Conservation (phyloP, 352 stramenopile genomes). For the Pythium volutum region DNA sequence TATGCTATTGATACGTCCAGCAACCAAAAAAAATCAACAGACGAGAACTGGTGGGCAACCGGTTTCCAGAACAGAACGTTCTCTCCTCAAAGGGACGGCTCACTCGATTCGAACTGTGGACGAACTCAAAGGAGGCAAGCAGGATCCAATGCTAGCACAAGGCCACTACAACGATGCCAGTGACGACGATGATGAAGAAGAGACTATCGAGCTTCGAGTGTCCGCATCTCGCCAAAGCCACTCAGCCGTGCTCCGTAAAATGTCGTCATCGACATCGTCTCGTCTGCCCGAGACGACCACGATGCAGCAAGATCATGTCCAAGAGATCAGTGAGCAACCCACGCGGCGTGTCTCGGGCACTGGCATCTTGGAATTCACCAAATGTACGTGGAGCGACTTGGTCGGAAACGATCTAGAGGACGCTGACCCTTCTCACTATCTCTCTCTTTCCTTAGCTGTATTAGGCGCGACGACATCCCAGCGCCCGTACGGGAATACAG, state of each 20-base stretch:
- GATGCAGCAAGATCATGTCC: slow-evolving; percentile 1
- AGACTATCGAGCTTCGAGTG: slow-evolving; percentile 32
- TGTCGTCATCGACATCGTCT: slow-evolving; percentile 20
- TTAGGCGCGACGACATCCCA: slow-evolving; percentile 5
- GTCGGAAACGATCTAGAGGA: background rate
- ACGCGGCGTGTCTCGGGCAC: slow-evolving; percentile 3
- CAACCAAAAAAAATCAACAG: background rate
- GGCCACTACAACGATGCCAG: slow-evolving; percentile 2
- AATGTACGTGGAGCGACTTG: slow-evolving; percentile 11
- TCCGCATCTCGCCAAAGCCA: slow-evolving; percentile 23
- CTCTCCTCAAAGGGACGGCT: too few species aligned
- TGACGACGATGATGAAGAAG: slow-evolving; percentile 37
- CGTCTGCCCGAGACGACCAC: slow-evolving; percentile 3
- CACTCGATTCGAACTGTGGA: background rate
- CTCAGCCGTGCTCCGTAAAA: slow-evolving; percentile 16
- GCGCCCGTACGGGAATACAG: slow-evolving; percentile 3
- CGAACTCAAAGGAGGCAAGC: background rate
- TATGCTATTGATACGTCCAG: too few species aligned
- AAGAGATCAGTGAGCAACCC: background rate
- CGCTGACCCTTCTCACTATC: background rate
- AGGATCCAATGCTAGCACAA: background rate
- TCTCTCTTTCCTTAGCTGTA: slow-evolving; percentile 1
- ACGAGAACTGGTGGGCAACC: background rate
- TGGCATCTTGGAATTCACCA: slow-evolving; percentile 25
- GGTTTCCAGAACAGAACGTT: background rate